Percentiles rank a stretch among this genome's conserved stretches.
phyloP scores from a whole-genome alignment of 129 eudicot species.

The Saposhnikovia divaricata region DNA sequence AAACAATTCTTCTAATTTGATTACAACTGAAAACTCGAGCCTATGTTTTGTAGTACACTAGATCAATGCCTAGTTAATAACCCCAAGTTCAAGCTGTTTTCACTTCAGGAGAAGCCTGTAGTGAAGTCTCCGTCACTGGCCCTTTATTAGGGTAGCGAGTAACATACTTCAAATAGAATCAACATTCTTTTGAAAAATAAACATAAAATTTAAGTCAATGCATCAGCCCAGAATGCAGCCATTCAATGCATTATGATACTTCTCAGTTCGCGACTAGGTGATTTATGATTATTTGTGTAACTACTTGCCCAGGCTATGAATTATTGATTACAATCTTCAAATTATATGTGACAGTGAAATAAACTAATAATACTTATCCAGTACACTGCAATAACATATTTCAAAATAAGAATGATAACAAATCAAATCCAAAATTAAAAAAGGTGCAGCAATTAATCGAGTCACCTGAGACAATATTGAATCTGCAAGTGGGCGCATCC shows the following conservation, averaged over 20 bases:
- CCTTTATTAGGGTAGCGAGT: too few relatives aligned
- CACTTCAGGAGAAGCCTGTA: too few relatives aligned
- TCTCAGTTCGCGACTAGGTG: not conserved
- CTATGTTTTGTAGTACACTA: too few relatives aligned
- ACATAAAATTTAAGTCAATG: not conserved
- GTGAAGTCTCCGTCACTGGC: too few relatives aligned
- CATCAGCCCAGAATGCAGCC: not conserved
- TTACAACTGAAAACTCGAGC: too few relatives aligned
- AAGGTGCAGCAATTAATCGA: not conserved
- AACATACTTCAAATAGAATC: too few relatives aligned
- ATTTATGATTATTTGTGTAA: not conserved
- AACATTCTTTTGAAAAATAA: not conserved
- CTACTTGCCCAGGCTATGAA: not conserved
- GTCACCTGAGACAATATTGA: slow-evolving; percentile 79
- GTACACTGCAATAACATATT: not conserved
- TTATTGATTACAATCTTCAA: not conserved
- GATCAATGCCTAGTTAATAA: too few relatives aligned
- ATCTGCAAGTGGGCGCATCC: slow-evolving; percentile 94
- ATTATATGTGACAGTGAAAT: not conserved
- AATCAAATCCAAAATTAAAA: too few relatives aligned
- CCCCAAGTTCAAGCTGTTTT: too few relatives aligned
- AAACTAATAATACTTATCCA: not conserved
- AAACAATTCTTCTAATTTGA: too few relatives aligned
- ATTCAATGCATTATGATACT: not conserved
- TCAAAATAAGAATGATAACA: not conserved